Conservation (phyloP, 2,329 filamentous ascomycete genomes). For the Cordyceps tenuipes region DNA sequence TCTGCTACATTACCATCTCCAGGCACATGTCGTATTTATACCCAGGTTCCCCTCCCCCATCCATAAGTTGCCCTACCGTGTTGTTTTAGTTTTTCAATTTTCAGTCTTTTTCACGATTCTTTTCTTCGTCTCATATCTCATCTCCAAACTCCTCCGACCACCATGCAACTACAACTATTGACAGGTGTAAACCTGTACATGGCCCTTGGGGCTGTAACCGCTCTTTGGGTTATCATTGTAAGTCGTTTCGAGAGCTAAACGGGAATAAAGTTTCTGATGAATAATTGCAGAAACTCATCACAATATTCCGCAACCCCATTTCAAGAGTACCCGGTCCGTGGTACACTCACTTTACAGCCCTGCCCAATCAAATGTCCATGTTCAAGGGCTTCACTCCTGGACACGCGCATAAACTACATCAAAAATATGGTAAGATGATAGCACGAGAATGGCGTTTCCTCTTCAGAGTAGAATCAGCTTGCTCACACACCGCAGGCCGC, state of each 20-base stretch:
- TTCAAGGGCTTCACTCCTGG: constrained; percentile 11
- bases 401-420: constrained; percentile 19
- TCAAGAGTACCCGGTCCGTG: constrained; percentile 19
- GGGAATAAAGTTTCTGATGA: neutral
- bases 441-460: too few relatives aligned
- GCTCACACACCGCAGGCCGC: constrained; percentile 14
- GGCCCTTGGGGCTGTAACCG: constrained; percentile 1
- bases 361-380: constrained; percentile 15
- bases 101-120: neutral
- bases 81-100: neutral
- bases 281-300: constrained; percentile 2
- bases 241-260: neutral
- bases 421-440: constrained; percentile 17
- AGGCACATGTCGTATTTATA: constrained; percentile 7
- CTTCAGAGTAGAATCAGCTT: neutral
- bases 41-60: neutral
- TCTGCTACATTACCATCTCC: neutral
- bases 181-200: constrained; percentile 7
- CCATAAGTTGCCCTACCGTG: neutral
- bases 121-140: neutral
- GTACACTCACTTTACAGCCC: constrained; percentile 18
- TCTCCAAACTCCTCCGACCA: neutral
- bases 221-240: constrained; percentile 2
- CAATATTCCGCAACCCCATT: constrained; percentile 2
- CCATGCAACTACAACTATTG: constrained; percentile 1